These are phyloP conservation scores for Penicillium parvum DNA, from an alignment of 495 filamentous ascomycete genomes.

Conservation along the genomic window DNA sequence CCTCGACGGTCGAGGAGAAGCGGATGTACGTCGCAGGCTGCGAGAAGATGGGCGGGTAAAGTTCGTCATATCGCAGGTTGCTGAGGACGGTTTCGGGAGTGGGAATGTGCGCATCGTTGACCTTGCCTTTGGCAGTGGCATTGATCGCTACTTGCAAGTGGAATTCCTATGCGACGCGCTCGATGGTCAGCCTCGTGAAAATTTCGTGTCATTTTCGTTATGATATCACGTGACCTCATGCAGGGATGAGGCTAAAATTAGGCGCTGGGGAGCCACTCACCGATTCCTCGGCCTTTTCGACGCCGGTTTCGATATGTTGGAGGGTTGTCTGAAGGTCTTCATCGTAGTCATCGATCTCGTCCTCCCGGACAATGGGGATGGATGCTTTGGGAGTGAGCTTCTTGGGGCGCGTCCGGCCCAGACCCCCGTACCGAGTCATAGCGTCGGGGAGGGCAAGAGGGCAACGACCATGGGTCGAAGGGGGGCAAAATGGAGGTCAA, in stretches of 20 bases:
- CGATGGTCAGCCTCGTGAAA: constrained; percentile 24
- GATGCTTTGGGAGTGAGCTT: constrained; percentile 86
- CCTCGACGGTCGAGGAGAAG: constrained; percentile 96
- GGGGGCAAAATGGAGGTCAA: constrained; percentile 40
- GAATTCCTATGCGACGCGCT: constrained; percentile 68
- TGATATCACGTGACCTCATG: constrained; percentile 52
- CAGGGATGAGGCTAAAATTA: constrained; percentile 39
- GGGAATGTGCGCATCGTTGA: constrained; percentile 71
- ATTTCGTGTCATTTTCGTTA: constrained; percentile 28
- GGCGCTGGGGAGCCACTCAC: constrained; percentile 59
- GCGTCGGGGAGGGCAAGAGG: constrained; percentile 53
- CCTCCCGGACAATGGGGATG: constrained; percentile 80
- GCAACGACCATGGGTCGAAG: constrained; percentile 42
- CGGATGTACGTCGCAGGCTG: constrained; percentile 92
- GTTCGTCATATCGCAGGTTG: constrained; percentile 74
- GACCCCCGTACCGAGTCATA: constrained; percentile 60
- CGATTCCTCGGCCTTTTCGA: constrained; percentile 94
- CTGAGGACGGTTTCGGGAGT: constrained; percentile 77
- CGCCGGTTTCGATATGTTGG: constrained; percentile 88
- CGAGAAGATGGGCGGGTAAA: constrained; percentile 74
- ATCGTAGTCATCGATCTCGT: constrained; percentile 76
- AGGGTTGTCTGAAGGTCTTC: constrained; percentile 61
- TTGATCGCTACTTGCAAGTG: constrained; percentile 93
- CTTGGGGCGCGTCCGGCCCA: constrained; percentile 67
- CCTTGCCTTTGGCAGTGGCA: constrained; percentile 70